Conservation (phyloP, 2,329 filamentous ascomycete genomes). For the Sporothrix euskadiensis region DNA sequence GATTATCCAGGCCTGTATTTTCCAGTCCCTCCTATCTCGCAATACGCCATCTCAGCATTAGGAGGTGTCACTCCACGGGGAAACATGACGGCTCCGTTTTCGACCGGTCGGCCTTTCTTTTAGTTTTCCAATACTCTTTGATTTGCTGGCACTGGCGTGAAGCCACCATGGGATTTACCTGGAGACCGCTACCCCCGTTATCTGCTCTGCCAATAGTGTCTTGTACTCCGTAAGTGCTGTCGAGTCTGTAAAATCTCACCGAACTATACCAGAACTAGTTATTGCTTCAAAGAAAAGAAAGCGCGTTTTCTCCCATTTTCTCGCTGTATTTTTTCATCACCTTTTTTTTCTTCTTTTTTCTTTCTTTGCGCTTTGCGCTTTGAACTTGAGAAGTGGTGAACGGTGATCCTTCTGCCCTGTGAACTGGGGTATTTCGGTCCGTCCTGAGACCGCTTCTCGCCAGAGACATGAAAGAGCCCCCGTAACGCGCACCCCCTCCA, state of each 20-base stretch:
- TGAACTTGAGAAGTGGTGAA: not conserved
- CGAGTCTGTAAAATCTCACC: not conserved
- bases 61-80: not conserved
- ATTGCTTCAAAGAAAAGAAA: not conserved
- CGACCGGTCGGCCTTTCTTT: not conserved
- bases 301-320: not conserved
- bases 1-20: not conserved
- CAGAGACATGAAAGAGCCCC: not conserved
- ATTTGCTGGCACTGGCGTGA: not conserved
- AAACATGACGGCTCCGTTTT: slow-evolving; percentile 3
- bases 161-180: slow-evolving; percentile 14
- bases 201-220: not conserved
- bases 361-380: not conserved
- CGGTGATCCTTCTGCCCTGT: not conserved
- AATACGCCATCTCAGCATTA: not conserved
- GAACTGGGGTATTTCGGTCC: slow-evolving; percentile 15
- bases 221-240: not conserved
- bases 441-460: not conserved
- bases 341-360: not conserved
- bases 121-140: not conserved
- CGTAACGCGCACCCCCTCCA: slow-evolving; percentile 7
- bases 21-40: not conserved
- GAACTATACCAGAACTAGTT: not conserved
- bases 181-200: slow-evolving; percentile 12
- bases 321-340: not conserved